Percentiles rank a stretch among this genome's conserved stretches.
These are phyloP conservation scores for Aspergillus ibericus DNA, from an alignment of 2,329 filamentous ascomycete species.

Conservation along the genomic window DNA sequence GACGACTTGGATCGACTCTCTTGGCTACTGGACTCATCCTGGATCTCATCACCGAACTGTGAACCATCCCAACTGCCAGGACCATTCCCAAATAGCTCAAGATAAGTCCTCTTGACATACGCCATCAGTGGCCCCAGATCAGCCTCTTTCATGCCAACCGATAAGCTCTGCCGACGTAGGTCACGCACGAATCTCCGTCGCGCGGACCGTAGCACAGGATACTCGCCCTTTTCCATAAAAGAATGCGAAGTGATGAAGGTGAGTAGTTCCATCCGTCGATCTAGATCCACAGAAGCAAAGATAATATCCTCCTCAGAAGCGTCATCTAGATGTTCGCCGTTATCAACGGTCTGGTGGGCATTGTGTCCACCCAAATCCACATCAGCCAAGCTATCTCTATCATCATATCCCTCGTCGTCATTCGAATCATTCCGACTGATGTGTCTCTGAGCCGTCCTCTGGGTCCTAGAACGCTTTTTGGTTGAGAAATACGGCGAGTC, in stretches of 20 bases:
- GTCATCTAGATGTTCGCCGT: background rate
- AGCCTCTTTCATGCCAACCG: constrained; percentile 17
- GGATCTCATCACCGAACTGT: constrained; percentile 26
- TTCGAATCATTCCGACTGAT: constrained; percentile 8
- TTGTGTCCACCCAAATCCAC: background rate
- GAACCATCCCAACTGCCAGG: constrained; percentile 8
- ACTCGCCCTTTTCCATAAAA: constrained; percentile 18
- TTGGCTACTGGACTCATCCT: constrained; percentile 10
- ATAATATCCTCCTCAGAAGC: constrained; percentile 4
- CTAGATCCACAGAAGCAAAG: constrained; percentile 5
- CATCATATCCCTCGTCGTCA: background rate
- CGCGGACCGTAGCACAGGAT: constrained; percentile 19
- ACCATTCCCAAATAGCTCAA: constrained; percentile 13
- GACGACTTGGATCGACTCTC: constrained; percentile 6
- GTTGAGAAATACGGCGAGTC: constrained; percentile 14
- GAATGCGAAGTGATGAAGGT: constrained; percentile 18
- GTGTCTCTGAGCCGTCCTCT: background rate
- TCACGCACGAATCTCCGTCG: constrained; percentile 21
- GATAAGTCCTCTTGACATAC: constrained; percentile 26
- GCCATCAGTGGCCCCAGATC: constrained; percentile 16
- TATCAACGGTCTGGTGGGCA: background rate
- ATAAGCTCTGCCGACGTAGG: constrained; percentile 17
- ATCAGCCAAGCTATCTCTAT: background rate
- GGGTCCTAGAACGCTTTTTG: background rate
- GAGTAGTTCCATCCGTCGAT: constrained; percentile 13